Percentiles rank a stretch among this genome's conserved stretches.
Evolutionary conservation across 768 basidiomycete species (phyloP).

Genomic region (Phanerochaete carnosa): DNA sequence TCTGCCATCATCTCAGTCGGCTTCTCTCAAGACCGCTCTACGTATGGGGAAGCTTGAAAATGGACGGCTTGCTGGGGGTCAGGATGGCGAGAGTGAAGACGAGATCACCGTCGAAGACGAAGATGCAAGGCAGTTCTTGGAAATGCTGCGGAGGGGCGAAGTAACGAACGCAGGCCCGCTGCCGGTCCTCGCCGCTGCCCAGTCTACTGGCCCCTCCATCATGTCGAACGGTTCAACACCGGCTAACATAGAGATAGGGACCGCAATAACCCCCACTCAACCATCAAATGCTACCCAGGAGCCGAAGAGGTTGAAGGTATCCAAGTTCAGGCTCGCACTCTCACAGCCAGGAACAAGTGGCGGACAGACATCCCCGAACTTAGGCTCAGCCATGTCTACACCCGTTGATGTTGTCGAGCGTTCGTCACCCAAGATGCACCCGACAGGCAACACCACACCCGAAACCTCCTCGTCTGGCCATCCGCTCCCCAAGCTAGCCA

Average conservation of each 20-base stretch:
- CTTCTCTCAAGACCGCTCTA: slow-evolving; percentile 23
- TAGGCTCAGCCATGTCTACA: slow-evolving; percentile 12
- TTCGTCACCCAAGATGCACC: slow-evolving; percentile 23
- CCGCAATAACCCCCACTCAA: not conserved
- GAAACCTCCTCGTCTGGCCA: not conserved
- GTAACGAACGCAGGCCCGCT: slow-evolving; percentile 29
- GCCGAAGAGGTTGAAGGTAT: slow-evolving; percentile 12
- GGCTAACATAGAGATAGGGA: not conserved
- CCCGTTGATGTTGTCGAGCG: slow-evolving; percentile 15
- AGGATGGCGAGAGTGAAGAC: slow-evolving; percentile 28
- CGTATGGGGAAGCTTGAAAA: slow-evolving; percentile 28
- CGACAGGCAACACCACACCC: slow-evolving; percentile 9
- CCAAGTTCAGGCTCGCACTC: slow-evolving; percentile 23
- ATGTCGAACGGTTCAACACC: not conserved
- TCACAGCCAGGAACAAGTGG: not conserved
- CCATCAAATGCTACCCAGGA: not conserved
- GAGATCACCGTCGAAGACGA: slow-evolving; percentile 18
- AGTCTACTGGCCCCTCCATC: not conserved
- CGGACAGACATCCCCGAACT: slow-evolving; percentile 1
- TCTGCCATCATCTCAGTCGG: slow-evolving; percentile 25
- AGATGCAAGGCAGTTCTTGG: slow-evolving; percentile 20
- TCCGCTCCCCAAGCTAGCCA: not conserved
- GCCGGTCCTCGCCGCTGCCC: not conserved
- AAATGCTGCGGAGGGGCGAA: slow-evolving; percentile 26
- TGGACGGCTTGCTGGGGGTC: slow-evolving; percentile 25